phyloP scores from a whole-genome alignment of 306 rosid species.

The Lithocarpus polystachyus region DNA sequence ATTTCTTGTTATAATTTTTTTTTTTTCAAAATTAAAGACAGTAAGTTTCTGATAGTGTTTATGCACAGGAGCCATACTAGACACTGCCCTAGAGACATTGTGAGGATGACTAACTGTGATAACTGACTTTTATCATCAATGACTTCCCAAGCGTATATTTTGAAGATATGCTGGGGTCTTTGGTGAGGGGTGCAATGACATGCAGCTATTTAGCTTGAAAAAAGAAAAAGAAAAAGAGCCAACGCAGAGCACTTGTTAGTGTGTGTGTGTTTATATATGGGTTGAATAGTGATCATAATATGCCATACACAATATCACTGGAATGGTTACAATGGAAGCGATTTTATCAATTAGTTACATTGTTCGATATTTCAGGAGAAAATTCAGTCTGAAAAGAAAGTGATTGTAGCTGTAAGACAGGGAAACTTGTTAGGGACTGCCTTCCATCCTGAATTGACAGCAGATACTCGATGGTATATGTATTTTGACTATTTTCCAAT shows the following conservation, averaged over 20 bases:
- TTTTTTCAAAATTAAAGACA: too few relatives aligned
- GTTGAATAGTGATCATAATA: not conserved
- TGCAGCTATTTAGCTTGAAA: too few relatives aligned
- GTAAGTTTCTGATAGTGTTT: too few relatives aligned
- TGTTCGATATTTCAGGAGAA: conserved; percentile 53
- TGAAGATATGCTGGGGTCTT: too few relatives aligned
- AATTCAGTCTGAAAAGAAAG: conserved; percentile 44
- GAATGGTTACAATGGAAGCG: not conserved
- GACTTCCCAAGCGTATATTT: too few relatives aligned
- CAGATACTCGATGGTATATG: conserved; percentile 85
- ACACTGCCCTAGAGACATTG: too few relatives aligned
- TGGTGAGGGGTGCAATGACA: too few relatives aligned
- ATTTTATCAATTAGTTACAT: not conserved
- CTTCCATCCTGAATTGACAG: conserved; percentile 95
- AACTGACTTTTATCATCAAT: too few relatives aligned
- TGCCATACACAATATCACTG: not conserved
- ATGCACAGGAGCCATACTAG: too few relatives aligned
- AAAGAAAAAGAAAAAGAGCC: not conserved
- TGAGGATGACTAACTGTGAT: too few relatives aligned
- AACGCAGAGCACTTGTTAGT: not conserved
- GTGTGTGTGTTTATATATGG: too few relatives aligned
- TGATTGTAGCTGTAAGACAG: conserved; percentile 91
- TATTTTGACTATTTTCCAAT: not conserved
- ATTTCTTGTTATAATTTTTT: too few relatives aligned
- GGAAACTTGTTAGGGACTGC: conserved; percentile 85